These are phyloP conservation scores for Fusarium fujikuroi DNA, from an alignment of 2,329 filamentous ascomycete species.

Conservation along the genomic window DNA sequence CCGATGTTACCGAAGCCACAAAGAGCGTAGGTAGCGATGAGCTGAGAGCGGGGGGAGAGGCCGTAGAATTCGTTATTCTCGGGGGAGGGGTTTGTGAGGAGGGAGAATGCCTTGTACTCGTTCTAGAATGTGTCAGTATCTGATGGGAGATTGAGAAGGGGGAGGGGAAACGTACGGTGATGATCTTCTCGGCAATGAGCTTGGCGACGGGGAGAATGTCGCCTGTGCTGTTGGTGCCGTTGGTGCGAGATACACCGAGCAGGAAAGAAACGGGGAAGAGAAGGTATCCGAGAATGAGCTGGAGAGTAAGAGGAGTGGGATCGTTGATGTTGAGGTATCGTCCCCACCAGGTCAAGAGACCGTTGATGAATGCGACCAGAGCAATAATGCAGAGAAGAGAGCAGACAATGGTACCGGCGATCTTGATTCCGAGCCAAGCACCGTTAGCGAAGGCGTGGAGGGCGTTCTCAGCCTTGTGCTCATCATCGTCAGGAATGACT, in stretches of 20 bases:
- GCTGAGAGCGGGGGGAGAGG: slow-evolving; percentile 75
- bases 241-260: slow-evolving; percentile 74
- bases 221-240: slow-evolving; percentile 43
- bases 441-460: slow-evolving; percentile 88
- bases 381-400: slow-evolving; percentile 88
- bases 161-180: slow-evolving; percentile 64
- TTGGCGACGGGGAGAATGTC: slow-evolving; percentile 78
- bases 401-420: slow-evolving; percentile 82
- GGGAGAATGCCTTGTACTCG: slow-evolving; percentile 79
- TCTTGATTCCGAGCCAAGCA: slow-evolving; percentile 86
- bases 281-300: slow-evolving; percentile 80
- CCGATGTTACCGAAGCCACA: slow-evolving; percentile 89
- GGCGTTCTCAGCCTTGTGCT: slow-evolving; percentile 79
- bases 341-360: slow-evolving; percentile 85
- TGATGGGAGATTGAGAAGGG: rapidly evolving
- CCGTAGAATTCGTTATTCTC: slow-evolving; percentile 58
- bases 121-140: slow-evolving; percentile 59
- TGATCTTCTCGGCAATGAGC: slow-evolving; percentile 86
- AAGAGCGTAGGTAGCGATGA: slow-evolving; percentile 88
- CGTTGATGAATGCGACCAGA: slow-evolving; percentile 78
- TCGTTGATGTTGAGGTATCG: slow-evolving; percentile 78
- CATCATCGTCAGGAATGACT: slow-evolving; percentile 81
- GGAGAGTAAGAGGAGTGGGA: slow-evolving; percentile 71
- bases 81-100: slow-evolving; percentile 66
- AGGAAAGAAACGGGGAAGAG: slow-evolving; percentile 83